Base-by-base conservation (phyloP, 2,329 filamentous ascomycete genomes). In the Pseudogymnoascus sp. region DNA sequence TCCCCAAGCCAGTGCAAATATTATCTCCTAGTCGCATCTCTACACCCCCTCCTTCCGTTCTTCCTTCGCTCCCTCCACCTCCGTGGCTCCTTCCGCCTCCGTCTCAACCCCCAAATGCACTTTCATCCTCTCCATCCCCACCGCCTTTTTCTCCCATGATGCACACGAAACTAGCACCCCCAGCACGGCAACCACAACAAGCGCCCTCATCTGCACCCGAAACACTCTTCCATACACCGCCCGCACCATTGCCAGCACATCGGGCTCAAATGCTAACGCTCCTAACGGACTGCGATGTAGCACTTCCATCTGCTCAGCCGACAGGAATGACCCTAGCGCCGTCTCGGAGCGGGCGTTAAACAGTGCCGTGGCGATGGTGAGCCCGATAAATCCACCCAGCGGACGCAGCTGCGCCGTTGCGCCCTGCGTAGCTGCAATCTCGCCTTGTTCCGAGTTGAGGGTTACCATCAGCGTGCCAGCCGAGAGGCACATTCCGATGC, bases 381-480 rank as follows among this genome's bases (percentile, higher is more conserved):
- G 76, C 1, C 84, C 84, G 29, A 86, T 76, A 38, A 81, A 81
- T 2, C 84, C 84, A 1, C 84, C 84, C 2, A 87, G 73, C 0
- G 86, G 81, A 12, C 84, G 78, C 1, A 81, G 78, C 70, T 87
- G 84, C 1, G 84, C 81, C 8, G 86, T 77, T 4, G 83, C 79
- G 0, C 83, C 84, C 66, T 86, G 83, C 0, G 82, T 83, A 1
- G 83, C 80, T 0, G 84, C 83, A 59, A 37, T 3, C 29, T 55
- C 49, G 29, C 49, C 49, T 1, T 19, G 29, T 16, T 19, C 5
- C 3, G 49, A 55, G 29, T 55, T 55, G 3, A 55, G 49, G 1
- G 49, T 55, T 1, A 55, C 49, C 23, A 60, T 59, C 6, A 64
- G 63, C 11, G 55, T 61, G n/a, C 38, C 61, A 3, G 61, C 63